Conservation (phyloP, 2,329 filamentous ascomycete species). For the Xylaria sp. region DNA sequence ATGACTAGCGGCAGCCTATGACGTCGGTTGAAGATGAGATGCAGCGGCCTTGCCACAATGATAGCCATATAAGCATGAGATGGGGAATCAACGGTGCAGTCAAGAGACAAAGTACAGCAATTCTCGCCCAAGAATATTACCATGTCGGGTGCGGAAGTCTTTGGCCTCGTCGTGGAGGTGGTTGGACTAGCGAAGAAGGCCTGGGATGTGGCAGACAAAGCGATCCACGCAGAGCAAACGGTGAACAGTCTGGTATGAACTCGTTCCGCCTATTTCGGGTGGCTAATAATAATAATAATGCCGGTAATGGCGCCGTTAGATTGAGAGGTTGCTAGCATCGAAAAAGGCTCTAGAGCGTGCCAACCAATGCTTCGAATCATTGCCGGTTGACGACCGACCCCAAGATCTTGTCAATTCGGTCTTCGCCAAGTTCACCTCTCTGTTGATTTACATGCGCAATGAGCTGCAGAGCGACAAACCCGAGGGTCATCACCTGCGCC, state of each 20-base stretch:
- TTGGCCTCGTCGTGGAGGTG: constrained; percentile 11
- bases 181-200: constrained; percentile 12
- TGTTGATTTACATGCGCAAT: neutral
- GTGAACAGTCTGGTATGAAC: neutral
- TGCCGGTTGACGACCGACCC: constrained; percentile 4
- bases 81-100: neutral
- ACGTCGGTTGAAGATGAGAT: neutral
- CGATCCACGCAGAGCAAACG: constrained; percentile 2
- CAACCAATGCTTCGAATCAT: constrained; percentile 11
- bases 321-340: constrained; percentile 7
- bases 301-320: neutral
- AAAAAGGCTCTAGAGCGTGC: constrained; percentile 12
- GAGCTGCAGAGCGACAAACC: neutral
- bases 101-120: neutral
- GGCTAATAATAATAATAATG: neutral
- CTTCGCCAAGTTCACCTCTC: neutral
- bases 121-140: neutral
- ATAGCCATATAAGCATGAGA: neutral
- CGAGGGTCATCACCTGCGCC: constrained; percentile 2
- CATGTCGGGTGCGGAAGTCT: neutral
- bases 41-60: neutral
- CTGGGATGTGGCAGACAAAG: constrained; percentile 17
- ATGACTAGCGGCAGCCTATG: neutral
- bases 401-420: neutral
- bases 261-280: neutral